Evolutionary conservation across 176 grass and related monocot species (phyloP), one percentile per base, ranked within the genome.

Genomic region (maize (Zea mays)): DNA sequence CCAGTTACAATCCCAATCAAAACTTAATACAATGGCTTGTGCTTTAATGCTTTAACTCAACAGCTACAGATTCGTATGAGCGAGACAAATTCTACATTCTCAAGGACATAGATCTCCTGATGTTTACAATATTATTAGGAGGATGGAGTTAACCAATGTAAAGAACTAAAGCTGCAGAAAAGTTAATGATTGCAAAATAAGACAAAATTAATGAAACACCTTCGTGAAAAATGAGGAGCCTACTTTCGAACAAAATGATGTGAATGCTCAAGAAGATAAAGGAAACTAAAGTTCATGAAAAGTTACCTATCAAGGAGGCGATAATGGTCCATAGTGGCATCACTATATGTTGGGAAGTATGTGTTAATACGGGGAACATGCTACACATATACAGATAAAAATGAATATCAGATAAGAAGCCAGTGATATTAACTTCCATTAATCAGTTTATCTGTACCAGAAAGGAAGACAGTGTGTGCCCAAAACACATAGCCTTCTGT

Each of bases 271-370:
- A 73, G 21, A 6, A 83, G 27, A 83, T 44, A 5, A 74, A 69
- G 8, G 12, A 58, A 75, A 45, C 12, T 57, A 69, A 49, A 77
- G 39, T 46, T 84, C 34, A 80, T 65, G 5, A 80, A 62, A 64
- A 69, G 7, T 73, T 83, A 99, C 96, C 96, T 92, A 49, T 99
- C 89, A 56, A 93, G 81, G 86, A 99, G 96, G 68, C 90, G 96
- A 49, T 95, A 86, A 77, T 99, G 96, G 69, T 99, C 96, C 12
- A 85, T 59, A 79, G 74, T 90, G 62, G 96, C 96, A 90, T 99
- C 90, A 60, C 38, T 95, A 55, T 85, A 92, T 51, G 86, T 95
- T 0, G 27, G 27, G 27, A 27, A 27, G 27, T 27, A 27, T 27
- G 27, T 27, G 27, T 27, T 27, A 27, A 27, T 27, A 27, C 27